These are phyloP conservation scores for Clarireedia paspali DNA, from an alignment of 2,329 filamentous ascomycete species.

Conservation along the genomic window DNA sequence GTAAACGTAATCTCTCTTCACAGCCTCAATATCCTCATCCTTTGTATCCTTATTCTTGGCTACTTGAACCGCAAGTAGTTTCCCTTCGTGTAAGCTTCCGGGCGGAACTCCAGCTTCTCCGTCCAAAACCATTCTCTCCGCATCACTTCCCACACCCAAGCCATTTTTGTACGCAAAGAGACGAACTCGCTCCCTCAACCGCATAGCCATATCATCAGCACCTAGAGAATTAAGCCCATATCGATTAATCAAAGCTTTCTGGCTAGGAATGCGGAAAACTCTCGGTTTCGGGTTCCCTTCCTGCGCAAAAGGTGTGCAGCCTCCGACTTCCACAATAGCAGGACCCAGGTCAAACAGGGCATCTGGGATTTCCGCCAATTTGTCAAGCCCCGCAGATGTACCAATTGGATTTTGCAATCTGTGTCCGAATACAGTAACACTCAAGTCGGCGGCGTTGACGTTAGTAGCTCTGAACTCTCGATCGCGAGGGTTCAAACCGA, in stretches of 20 bases:
- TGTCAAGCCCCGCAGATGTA: slow-evolving; percentile 93
- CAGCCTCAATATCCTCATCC: slow-evolving; percentile 74
- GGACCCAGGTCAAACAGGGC: slow-evolving; percentile 78
- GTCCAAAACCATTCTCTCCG: slow-evolving; percentile 67
- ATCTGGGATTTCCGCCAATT: slow-evolving; percentile 83
- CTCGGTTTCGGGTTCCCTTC: slow-evolving; percentile 80
- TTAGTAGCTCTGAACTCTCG: slow-evolving; percentile 34
- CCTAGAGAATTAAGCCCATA: slow-evolving; percentile 93
- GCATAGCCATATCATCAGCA: slow-evolving; percentile 76
- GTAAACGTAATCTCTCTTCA: slow-evolving; percentile 77
- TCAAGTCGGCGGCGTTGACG: slow-evolving; percentile 31
- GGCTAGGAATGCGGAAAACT: slow-evolving; percentile 76
- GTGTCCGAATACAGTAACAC: slow-evolving; percentile 63
- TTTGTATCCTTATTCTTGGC: slow-evolving; percentile 95
- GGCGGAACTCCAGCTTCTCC: slow-evolving; percentile 72
- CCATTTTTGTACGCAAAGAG: slow-evolving; percentile 67
- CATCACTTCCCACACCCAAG: slow-evolving; percentile 51
- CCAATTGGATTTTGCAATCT: slow-evolving; percentile 78
- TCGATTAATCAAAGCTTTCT: slow-evolving; percentile 87
- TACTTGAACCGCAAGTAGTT: slow-evolving; percentile 82
- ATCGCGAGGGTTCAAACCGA: slow-evolving; percentile 77
- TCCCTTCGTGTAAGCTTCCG: slow-evolving; percentile 69
- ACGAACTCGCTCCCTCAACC: slow-evolving; percentile 69
- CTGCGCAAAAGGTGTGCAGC: slow-evolving; percentile 81
- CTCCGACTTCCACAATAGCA: slow-evolving; percentile 84